Evolutionary conservation across 352 stramenopile species (phyloP).

Genomic region (Globisporangium camurandrum): DNA sequence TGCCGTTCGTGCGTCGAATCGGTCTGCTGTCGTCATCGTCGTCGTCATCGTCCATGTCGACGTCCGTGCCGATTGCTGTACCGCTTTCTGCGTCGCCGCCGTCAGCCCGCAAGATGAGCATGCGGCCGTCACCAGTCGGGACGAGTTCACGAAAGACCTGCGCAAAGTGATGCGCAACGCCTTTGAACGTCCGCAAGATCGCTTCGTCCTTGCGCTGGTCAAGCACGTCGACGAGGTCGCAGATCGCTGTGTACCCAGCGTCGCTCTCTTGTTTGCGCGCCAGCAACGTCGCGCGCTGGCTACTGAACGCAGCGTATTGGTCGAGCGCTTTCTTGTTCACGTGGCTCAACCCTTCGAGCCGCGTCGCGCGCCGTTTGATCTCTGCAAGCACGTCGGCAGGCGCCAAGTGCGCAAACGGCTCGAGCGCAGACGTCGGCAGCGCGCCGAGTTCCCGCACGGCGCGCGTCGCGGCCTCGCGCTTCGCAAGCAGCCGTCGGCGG

Average conservation of each 20-base stretch:
- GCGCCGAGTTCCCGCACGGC: slow-evolving; percentile 98
- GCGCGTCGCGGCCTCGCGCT: slow-evolving; percentile 91
- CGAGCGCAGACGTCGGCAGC: slow-evolving; percentile 90
- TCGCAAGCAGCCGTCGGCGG: slow-evolving; percentile 70
- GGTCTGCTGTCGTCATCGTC: slow-evolving; percentile 16
- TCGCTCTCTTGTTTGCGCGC: slow-evolving; percentile 96
- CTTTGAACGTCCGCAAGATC: slow-evolving; percentile 98
- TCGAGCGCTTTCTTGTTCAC: slow-evolving; percentile 99
- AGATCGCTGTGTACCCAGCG: slow-evolving; percentile 85
- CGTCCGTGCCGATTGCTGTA: no score
- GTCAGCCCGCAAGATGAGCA: slow-evolving; percentile 94
- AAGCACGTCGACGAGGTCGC: slow-evolving; percentile 85
- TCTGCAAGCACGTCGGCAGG: slow-evolving; percentile 91
- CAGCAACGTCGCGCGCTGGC: slow-evolving; percentile 87
- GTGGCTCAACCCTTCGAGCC: slow-evolving; percentile 97
- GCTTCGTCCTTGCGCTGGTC: slow-evolving; percentile 98
- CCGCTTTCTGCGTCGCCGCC: slow-evolving; percentile 15
- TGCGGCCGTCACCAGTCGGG: slow-evolving; percentile 93
- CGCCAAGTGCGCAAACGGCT: slow-evolving; percentile 84
- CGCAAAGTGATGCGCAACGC: slow-evolving; percentile 96
- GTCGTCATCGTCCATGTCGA: no score
- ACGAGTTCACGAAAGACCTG: slow-evolving; percentile 98
- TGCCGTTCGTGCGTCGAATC: no score
- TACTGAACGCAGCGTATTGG: slow-evolving; percentile 98
- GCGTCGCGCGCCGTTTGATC: slow-evolving; percentile 93